Percentiles rank a stretch among this genome's conserved stretches.
phyloP scores from a whole-genome alignment of 2,329 filamentous ascomycete species.

The Fusarium sacchari region DNA sequence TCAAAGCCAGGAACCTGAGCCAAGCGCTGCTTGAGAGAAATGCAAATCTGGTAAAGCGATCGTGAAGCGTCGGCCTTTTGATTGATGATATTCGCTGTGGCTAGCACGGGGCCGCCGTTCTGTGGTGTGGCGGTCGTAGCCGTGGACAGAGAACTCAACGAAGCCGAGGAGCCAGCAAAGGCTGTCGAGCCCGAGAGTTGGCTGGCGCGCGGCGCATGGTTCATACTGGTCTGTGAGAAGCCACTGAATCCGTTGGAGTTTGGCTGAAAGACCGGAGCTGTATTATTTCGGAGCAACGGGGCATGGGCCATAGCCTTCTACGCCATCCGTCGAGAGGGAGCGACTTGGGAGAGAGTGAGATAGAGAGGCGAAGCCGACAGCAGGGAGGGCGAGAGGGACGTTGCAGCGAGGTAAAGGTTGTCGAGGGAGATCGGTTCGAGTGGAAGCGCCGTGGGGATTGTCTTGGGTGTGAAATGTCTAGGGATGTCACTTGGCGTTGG shows the following conservation, averaged over 20 bases:
- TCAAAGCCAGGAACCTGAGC: slow-evolving; percentile 87
- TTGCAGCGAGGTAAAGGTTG: slow-evolving; percentile 3
- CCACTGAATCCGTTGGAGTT: slow-evolving; percentile 58
- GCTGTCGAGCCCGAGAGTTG: slow-evolving; percentile 71
- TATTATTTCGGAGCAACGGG: slow-evolving; percentile 68
- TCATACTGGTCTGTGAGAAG: slow-evolving; percentile 60
- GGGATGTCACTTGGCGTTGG: slow-evolving; percentile 35
- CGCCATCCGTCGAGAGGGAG: slow-evolving; percentile 52
- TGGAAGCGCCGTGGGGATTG: slow-evolving; percentile 15
- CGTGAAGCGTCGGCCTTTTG: slow-evolving; percentile 90
- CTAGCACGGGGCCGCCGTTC: slow-evolving; percentile 71
- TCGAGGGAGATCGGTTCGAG: slow-evolving; percentile 31
- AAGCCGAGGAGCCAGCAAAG: slow-evolving; percentile 63
- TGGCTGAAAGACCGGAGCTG: slow-evolving; percentile 64
- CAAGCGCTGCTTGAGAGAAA: slow-evolving; percentile 83
- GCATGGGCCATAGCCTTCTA: slow-evolving; percentile 67
- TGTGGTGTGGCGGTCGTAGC: slow-evolving; percentile 55
- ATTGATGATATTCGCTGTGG: slow-evolving; percentile 96
- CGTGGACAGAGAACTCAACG: slow-evolving; percentile 60
- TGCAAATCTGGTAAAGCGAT: slow-evolving; percentile 95
- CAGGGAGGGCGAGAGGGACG: slow-evolving; percentile 17
- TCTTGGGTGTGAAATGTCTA: slow-evolving; percentile 14
- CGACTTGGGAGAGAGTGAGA: neutral
- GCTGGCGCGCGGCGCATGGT: slow-evolving; percentile 65
- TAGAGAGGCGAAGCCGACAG: slow-evolving; percentile 12